These are phyloP conservation scores for Exophiala calicioides DNA, from an alignment of 2,329 filamentous ascomycete genomes.

Conservation along the genomic window DNA sequence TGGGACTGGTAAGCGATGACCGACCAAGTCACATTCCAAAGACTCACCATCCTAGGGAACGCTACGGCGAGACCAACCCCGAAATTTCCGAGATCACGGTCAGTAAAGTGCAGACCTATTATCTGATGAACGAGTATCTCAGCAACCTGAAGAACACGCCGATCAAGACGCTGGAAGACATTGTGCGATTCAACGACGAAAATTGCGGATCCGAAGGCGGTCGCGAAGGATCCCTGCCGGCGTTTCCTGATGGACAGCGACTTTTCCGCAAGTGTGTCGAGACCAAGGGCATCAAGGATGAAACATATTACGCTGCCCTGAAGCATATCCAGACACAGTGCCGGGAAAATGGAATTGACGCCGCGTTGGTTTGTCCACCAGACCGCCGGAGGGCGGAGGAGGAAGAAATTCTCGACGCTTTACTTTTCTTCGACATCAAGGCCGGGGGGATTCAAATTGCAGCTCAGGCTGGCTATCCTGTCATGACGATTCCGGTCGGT, in stretches of 20 bases:
- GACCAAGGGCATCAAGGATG: constrained; percentile 28
- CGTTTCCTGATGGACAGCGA: constrained; percentile 35
- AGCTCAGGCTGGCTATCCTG: constrained; percentile 38
- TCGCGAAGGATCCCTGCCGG: constrained; percentile 29
- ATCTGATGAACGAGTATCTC: constrained; percentile 28
- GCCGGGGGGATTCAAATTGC: constrained; percentile 36
- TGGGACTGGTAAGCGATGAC: constrained; percentile 39
- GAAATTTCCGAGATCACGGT: constrained; percentile 27
- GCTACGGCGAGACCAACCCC: constrained; percentile 20
- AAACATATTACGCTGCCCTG: constrained; percentile 33
- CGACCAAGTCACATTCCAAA: no score
- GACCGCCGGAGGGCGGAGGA: not conserved
- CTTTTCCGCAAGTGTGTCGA: constrained; percentile 20
- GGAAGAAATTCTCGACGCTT: constrained; percentile 30
- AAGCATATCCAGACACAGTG: constrained; percentile 33
- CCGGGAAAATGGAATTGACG: constrained; percentile 36
- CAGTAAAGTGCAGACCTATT: constrained; percentile 29
- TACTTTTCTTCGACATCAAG: constrained; percentile 36
- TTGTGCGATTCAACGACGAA: constrained; percentile 27
- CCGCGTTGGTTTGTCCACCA: constrained; percentile 26
- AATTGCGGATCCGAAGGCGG: constrained; percentile 31
- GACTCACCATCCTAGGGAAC: no score
- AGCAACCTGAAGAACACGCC: constrained; percentile 23
- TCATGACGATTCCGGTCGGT: constrained; percentile 36
- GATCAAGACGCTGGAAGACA: constrained; percentile 28